Percentiles rank a stretch among this genome's conserved stretches.
Conservation (phyloP, 352 stramenopile species). For the Phytophthora litchii region DNA sequence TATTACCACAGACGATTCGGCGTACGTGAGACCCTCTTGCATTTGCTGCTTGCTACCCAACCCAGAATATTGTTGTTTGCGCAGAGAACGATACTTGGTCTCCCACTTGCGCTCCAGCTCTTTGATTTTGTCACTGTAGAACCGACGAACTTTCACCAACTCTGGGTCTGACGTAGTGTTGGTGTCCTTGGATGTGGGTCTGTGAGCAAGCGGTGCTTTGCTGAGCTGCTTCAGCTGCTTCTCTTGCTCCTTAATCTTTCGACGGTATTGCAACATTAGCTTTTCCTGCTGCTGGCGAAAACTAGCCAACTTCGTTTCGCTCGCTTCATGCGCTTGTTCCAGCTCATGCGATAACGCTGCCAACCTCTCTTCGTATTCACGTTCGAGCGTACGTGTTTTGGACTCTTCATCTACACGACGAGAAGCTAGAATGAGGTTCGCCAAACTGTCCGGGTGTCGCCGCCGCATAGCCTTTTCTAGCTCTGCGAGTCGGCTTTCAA, state of each 20-base stretch:
- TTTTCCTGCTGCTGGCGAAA: slow-evolving; percentile 87
- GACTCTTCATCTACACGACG: slow-evolving; percentile 71
- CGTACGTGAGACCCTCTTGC: slow-evolving; percentile 37
- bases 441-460: slow-evolving; percentile 78
- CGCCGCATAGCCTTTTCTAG: slow-evolving; percentile 80
- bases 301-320: slow-evolving; percentile 63
- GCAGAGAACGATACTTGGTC: slow-evolving; percentile 62
- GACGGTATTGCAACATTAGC: slow-evolving; percentile 71
- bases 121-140: slow-evolving; percentile 81
- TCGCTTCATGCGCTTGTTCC: slow-evolving; percentile 48
- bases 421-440: slow-evolving; percentile 79
- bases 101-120: slow-evolving; percentile 80
- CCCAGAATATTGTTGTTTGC: slow-evolving; percentile 49
- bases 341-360: slow-evolving; percentile 51
- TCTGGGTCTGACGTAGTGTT: slow-evolving; percentile 34
- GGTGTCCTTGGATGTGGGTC: slow-evolving; percentile 14
- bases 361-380: slow-evolving; percentile 48
- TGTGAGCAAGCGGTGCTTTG: slow-evolving; percentile 17
- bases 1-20: slow-evolving; percentile 44
- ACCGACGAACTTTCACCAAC: slow-evolving; percentile 60
- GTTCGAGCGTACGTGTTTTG: slow-evolving; percentile 44
- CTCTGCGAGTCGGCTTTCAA: slow-evolving; percentile 67
- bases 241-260: slow-evolving; percentile 61
- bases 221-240: slow-evolving; percentile 37
- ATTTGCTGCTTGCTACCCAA: slow-evolving; percentile 19